Base-by-base conservation (phyloP, 2,329 filamentous ascomycete species). In the Xylaria sp. region DNA sequence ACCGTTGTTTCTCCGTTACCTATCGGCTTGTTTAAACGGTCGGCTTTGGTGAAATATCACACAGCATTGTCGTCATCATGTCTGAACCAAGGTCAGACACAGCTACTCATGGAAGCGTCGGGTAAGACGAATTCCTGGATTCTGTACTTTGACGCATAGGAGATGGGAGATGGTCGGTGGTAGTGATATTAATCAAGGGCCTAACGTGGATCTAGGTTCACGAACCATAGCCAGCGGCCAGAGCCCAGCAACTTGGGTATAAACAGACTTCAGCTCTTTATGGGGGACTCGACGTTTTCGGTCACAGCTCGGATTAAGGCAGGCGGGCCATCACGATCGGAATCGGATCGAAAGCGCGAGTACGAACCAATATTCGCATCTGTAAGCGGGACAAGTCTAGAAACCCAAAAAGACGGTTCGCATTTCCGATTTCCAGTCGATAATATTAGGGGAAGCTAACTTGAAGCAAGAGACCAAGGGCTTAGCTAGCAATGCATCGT, bases 141-240 rank as follows among this genome's bases (percentile, higher is more conserved):
- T 38, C 60, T 46, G 36, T 2, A 15, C 6, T 46, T 20, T 17
- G 48, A 10, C 6, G 23, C 48, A 31, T 44, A 59, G 13, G 40
- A 49, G 36, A 15, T 7, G 28, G 44, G 40, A 49, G 36, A 15
- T 7, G 28, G 44, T 7, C n/a, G 13, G 40, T 15, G 17, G 26
- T 7, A 56, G 42, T 23, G 17, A 33, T 51, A 26, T 17, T 15
- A 20, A 23, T 49, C 26, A 11, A 5, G 10, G 17, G 36, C n/a
- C 64, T 66, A 44, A 66, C 59, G 44, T 31, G 23, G 42, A 23
- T 33, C 26, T 62, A 66, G 64, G 36, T 1, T n/a, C 7, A 28
- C 58, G 36, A 44, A 15, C 13, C 31, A 62, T 10, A 48, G 17
- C 1, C 40, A 20, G 36, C 58, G 11, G 4, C 11, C 10, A 44